Percentiles rank a stretch among this genome's conserved stretches.
Evolutionary conservation across 257 asterid species (phyloP).

Genomic region (Solanum acaule): DNA sequence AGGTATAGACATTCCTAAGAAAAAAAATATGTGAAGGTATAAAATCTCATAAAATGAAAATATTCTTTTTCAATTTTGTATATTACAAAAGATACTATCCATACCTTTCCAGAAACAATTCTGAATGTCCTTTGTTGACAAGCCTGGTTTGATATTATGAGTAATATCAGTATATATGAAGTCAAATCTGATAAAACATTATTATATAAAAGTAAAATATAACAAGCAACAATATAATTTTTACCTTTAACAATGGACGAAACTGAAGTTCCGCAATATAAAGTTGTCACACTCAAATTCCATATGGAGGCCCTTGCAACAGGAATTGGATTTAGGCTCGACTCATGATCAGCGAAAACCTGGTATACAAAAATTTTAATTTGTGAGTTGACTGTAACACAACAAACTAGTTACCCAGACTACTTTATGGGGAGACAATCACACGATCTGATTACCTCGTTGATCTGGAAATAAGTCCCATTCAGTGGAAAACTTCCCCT

Average conservation of each 20-base stretch:
- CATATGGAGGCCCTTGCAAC: constrained; percentile 28
- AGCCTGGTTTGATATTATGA: constrained; percentile 13
- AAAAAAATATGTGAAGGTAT: not conserved
- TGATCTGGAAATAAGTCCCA: constrained; percentile 72
- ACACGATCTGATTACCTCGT: constrained; percentile 39
- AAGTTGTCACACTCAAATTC: constrained; percentile 7
- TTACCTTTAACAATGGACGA: constrained; percentile 46
- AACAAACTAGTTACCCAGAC: not conserved
- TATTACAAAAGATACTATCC: not conserved
- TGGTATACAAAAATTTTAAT: not conserved
- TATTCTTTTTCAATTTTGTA: not conserved
- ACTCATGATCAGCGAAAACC: constrained; percentile 67
- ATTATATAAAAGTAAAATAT: not conserved
- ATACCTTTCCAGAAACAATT: constrained; percentile 17
- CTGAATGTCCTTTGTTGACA: constrained; percentile 6
- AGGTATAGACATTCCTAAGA: not conserved
- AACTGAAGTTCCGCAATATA: constrained; percentile 44
- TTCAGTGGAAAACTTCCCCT: constrained; percentile 61
- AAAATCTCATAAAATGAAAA: not conserved
- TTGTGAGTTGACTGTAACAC: not conserved
- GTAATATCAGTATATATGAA: not conserved
- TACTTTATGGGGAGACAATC: not conserved
- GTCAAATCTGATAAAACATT: not conserved
- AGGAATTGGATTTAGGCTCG: constrained; percentile 32
- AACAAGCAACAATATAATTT: not conserved